A percentile compares a stretch with the other conserved stretches of the same genome.
phyloP scores from a whole-genome alignment of 768 basidiomycete genomes.

The Artomyces pyxidatus region DNA sequence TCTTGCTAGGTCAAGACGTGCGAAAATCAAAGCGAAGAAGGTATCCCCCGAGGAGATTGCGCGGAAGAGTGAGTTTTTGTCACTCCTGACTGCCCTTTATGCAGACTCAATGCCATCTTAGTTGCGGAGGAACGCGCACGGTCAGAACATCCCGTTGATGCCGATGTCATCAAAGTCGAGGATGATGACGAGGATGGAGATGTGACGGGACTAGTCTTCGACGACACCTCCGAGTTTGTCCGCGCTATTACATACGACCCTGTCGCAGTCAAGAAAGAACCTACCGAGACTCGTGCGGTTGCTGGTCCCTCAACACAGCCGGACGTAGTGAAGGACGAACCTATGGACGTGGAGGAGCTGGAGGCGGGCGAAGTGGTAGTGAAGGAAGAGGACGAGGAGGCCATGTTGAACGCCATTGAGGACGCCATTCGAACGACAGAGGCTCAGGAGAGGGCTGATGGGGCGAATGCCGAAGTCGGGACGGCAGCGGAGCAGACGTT shows the following conservation, averaged over 20 bases:
- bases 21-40: slow-evolving; percentile 73
- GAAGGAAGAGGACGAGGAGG: slow-evolving; percentile 73
- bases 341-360: slow-evolving; percentile 49
- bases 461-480: slow-evolving; percentile 37
- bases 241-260: slow-evolving; percentile 71
- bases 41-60: slow-evolving; percentile 78
- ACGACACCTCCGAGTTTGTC: slow-evolving; percentile 96
- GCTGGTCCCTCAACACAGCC: slow-evolving; percentile 20
- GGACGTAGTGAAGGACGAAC: slow-evolving; percentile 56
- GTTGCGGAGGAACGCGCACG: slow-evolving; percentile 57
- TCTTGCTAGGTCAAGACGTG: slow-evolving; percentile 76
- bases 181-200: slow-evolving; percentile 41
- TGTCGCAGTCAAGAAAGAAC: slow-evolving; percentile 29
- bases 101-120: slow-evolving; percentile 22
- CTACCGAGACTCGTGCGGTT: slow-evolving; percentile 11
- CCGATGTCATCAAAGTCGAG: slow-evolving; percentile 38
- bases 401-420: slow-evolving; percentile 74
- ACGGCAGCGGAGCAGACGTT: slow-evolving; percentile 76
- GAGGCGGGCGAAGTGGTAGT: slow-evolving; percentile 79
- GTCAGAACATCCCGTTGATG: slow-evolving; percentile 36
- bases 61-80: slow-evolving; percentile 47
- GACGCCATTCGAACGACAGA: slow-evolving; percentile 56
- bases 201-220: slow-evolving; percentile 65
- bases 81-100: background rate
- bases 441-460: slow-evolving; percentile 39